Evolutionary conservation across 306 rosid genomes (phyloP).

Genomic region (Castanea mollissima): DNA sequence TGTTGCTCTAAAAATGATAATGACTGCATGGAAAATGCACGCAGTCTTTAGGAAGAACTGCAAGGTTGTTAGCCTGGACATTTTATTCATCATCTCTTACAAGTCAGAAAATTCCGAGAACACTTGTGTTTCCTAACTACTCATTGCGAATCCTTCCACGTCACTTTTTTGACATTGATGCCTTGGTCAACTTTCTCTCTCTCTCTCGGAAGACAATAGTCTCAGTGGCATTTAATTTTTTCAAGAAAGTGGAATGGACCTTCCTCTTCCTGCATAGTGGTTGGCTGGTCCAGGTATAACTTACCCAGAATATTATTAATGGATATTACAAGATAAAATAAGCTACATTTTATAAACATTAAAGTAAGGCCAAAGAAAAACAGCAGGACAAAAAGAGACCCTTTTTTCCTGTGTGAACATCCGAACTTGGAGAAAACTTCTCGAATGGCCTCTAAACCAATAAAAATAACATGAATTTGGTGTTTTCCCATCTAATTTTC

Average conservation of each 20-base stretch:
- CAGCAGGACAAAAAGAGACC: neutral
- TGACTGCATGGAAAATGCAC: neutral
- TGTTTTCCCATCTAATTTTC: neutral
- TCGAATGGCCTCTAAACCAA: no score
- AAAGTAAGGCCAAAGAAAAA: neutral
- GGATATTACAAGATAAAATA: neutral
- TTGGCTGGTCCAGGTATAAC: slow-evolving; percentile 2
- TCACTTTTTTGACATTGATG: slow-evolving; percentile 31
- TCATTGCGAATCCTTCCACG: slow-evolving; percentile 29
- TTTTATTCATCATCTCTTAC: no score
- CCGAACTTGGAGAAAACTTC: neutral
- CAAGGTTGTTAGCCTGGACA: no score
- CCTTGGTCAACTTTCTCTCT: slow-evolving; percentile 27
- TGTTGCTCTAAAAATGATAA: neutral
- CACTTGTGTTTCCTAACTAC: slow-evolving; percentile 25
- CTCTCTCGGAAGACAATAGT: neutral
- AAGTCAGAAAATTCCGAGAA: neutral
- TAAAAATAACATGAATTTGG: neutral
- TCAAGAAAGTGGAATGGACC: neutral
- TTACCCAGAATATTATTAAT: neutral
- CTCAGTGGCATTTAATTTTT: neutral
- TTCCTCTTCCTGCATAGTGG: slow-evolving; percentile 2
- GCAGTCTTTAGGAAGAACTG: neutral
- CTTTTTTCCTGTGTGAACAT: neutral
- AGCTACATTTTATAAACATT: neutral